Conservation (phyloP, 192 early-diverging fungal genomes). For the Paraglomus occultum region DNA sequence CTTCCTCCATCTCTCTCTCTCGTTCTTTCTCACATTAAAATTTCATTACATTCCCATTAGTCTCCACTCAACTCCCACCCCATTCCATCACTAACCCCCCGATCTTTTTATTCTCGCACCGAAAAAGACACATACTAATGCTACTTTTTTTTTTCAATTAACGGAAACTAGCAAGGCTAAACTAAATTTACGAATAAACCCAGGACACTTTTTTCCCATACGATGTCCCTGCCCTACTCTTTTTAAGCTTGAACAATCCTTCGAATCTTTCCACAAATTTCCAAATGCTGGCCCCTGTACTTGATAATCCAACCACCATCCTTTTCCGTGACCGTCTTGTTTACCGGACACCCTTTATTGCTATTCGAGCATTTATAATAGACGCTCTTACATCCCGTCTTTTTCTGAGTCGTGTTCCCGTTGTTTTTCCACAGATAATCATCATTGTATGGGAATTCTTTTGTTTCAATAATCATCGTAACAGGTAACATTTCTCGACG, state of each 20-base stretch:
- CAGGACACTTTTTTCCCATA: too few relatives aligned
- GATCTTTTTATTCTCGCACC: too few relatives aligned
- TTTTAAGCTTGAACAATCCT: constrained; percentile 37
- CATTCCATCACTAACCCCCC: too few relatives aligned
- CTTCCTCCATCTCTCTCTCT: too few relatives aligned
- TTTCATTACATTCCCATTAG: too few relatives aligned
- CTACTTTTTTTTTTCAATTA: too few relatives aligned
- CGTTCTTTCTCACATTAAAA: too few relatives aligned
- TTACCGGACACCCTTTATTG: constrained; percentile 49
- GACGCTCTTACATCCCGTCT: constrained; percentile 55
- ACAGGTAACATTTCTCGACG: constrained; percentile 60
- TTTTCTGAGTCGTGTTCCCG: constrained; percentile 57
- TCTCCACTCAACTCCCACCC: too few relatives aligned
- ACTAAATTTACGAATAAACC: too few relatives aligned
- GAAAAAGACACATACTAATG: too few relatives aligned
- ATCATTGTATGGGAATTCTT: constrained; percentile 47
- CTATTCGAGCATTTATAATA: constrained; percentile 63
- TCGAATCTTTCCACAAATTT: constrained; percentile 49
- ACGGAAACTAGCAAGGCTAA: too few relatives aligned
- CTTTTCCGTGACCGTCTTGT: constrained; percentile 56
- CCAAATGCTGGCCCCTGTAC: constrained; percentile 54
- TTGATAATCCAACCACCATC: constrained; percentile 55
- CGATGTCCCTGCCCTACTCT: background rate
- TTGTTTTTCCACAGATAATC: constrained; percentile 59
- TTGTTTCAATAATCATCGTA: constrained; percentile 56